phyloP scores from a whole-genome alignment of 306 rosid species.

The Quercus dentata region DNA sequence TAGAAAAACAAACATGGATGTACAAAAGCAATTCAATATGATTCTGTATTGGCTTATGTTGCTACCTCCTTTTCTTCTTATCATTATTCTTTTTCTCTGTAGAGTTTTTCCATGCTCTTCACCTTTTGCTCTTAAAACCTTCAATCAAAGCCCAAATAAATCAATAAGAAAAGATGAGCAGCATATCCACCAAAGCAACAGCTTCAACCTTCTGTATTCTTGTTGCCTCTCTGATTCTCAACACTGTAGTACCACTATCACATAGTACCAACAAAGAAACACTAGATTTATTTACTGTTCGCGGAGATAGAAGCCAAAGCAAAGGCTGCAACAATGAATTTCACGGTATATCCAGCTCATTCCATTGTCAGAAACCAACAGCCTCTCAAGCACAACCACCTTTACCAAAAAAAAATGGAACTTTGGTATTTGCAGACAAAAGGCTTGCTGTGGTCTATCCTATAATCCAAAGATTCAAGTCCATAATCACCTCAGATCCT shows the following conservation, averaged over 20 bases:
- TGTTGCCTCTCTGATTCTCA: conserved; percentile 22
- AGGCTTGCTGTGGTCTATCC: conserved; percentile 64
- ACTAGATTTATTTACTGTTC: background rate
- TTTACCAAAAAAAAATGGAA: conserved; percentile 19
- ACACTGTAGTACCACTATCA: conserved; percentile 14
- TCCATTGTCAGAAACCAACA: conserved; percentile 10
- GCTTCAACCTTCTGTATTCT: conserved; percentile 34
- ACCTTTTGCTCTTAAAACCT: conserved; percentile 3
- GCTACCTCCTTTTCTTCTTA: background rate
- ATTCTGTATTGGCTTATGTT: background rate
- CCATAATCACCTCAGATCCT: conserved; percentile 68
- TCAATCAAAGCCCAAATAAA: background rate
- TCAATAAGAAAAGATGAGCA: conserved; percentile 31
- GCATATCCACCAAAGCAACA: conserved; percentile 7
- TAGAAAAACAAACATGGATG: background rate
- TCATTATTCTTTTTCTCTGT: background rate
- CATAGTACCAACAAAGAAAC: conserved; percentile 6
- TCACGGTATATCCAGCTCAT: background rate
- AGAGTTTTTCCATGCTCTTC: background rate
- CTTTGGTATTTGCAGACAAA: conserved; percentile 57
- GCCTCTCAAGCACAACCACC: conserved; percentile 24
- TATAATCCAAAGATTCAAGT: conserved; percentile 80
- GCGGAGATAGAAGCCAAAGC: conserved; percentile 6
- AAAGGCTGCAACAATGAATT: conserved; percentile 32
- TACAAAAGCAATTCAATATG: background rate